A percentile compares a stretch with the other conserved stretches of the same genome.
Conservation (phyloP, 2,329 filamentous ascomycete genomes). For the Colletotrichum noveboracense region DNA sequence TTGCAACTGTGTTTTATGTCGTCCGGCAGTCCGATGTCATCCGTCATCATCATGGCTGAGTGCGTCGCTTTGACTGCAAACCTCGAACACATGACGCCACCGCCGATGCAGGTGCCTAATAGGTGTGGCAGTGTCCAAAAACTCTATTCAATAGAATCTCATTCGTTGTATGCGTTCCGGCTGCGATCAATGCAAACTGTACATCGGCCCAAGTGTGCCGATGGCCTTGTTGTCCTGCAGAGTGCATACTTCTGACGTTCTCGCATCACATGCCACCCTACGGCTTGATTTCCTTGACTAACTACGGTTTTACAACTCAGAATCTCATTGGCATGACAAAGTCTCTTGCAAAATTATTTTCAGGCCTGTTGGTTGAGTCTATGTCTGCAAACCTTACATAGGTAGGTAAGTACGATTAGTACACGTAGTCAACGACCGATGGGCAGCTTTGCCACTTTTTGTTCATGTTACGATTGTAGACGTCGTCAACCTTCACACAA, state of each 20-base stretch:
- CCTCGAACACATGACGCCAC: not conserved
- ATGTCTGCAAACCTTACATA: not conserved
- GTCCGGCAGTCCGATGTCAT: not conserved
- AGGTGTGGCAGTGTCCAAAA: not conserved
- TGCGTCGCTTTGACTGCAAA: not conserved
- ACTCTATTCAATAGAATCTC: not conserved
- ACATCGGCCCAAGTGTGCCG: not conserved
- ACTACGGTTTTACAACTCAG: too few relatives aligned
- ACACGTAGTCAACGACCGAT: too few relatives aligned
- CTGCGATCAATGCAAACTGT: not conserved
- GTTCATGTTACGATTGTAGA: rapidly evolving
- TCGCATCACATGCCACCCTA: not conserved
- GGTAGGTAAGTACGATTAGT: too few relatives aligned
- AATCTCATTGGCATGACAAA: not conserved
- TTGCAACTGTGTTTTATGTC: not conserved
- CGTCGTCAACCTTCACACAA: rapidly evolving
- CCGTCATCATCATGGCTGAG: not conserved
- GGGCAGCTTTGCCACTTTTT: too few relatives aligned
- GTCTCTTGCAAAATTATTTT: rapidly evolving
- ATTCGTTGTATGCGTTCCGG: not conserved
- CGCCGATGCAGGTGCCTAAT: not conserved
- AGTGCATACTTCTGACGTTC: not conserved
- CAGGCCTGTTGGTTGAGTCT: not conserved
- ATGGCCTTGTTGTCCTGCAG: not conserved
- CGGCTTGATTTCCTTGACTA: rapidly evolving